phyloP scores from a whole-genome alignment of 2,329 filamentous ascomycete genomes.

The Chaetomium globosum region DNA sequence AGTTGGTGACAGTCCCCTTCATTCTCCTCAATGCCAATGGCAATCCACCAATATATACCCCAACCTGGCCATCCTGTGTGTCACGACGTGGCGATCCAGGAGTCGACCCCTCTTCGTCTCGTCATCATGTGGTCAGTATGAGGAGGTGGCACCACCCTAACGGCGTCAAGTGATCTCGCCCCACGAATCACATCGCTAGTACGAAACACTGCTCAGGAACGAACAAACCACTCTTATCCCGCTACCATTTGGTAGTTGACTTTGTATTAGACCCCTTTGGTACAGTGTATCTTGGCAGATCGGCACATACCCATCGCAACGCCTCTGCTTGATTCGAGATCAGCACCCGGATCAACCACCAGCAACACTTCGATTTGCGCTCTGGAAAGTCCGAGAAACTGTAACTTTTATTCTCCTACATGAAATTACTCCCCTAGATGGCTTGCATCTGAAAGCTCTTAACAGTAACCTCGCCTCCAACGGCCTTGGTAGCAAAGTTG shows the following conservation, averaged over 20 bases:
- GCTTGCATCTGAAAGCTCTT: slow-evolving; percentile 33
- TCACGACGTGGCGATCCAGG: slow-evolving; percentile 4
- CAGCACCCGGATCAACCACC: too few species aligned
- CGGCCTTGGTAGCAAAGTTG: slow-evolving; percentile 50
- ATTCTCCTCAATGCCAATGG: too few species aligned
- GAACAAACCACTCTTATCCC: neutral
- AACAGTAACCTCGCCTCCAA: slow-evolving; percentile 45
- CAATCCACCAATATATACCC: slow-evolving; percentile 1
- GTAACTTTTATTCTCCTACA: neutral
- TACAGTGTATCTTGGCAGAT: neutral
- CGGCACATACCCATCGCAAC: neutral
- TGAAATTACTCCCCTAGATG: neutral
- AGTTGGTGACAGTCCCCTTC: neutral
- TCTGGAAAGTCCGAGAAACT: too few species aligned
- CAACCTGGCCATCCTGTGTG: neutral
- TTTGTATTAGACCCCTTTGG: neutral
- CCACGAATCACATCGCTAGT: slow-evolving; percentile 15
- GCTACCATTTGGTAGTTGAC: neutral
- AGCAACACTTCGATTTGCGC: too few species aligned
- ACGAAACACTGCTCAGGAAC: neutral
- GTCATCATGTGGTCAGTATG: slow-evolving; percentile 11
- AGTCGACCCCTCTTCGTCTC: slow-evolving; percentile 6
- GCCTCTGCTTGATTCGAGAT: neutral
- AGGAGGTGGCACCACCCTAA: slow-evolving; percentile 18
- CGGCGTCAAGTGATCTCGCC: neutral